A percentile compares a stretch with the other conserved stretches of the same genome.
phyloP scores from a whole-genome alignment of 2,329 filamentous ascomycete species.

The Monosporascus sp. region DNA sequence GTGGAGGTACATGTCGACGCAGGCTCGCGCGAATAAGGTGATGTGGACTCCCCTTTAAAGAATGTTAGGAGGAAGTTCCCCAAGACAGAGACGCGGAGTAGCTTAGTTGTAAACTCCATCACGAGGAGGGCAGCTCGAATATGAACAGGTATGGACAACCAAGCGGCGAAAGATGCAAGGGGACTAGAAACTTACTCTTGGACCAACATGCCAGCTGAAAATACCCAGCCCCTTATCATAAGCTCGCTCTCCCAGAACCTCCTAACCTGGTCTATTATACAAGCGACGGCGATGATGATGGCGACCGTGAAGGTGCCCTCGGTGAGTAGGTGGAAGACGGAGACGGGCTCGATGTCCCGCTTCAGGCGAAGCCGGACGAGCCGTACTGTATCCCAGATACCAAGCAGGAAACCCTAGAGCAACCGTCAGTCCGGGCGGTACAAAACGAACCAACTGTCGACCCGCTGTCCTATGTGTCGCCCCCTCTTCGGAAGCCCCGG shows the following conservation, averaged over 20 bases:
- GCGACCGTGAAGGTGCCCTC: conserved; percentile 1
- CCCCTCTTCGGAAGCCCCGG: too few relatives aligned
- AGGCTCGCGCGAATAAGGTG: neutral
- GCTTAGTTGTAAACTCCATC: too few relatives aligned
- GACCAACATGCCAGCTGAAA: neutral
- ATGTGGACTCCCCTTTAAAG: neutral
- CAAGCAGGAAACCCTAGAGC: conserved; percentile 7
- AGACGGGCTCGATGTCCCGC: conserved; percentile 5
- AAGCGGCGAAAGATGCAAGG: neutral
- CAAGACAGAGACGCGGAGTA: neutral
- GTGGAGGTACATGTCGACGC: neutral
- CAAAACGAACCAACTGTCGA: neutral
- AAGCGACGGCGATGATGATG: neutral
- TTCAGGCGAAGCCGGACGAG: conserved; percentile 8
- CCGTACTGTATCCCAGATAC: conserved; percentile 9
- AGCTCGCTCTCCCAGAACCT: neutral
- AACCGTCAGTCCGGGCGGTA: neutral
- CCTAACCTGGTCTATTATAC: neutral
- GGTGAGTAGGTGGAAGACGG: conserved; percentile 6
- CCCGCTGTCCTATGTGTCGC: neutral
- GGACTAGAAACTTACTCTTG: neutral
- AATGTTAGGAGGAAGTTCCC: neutral
- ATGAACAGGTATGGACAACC: neutral
- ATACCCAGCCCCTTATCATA: neutral
- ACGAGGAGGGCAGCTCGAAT: neutral